These are phyloP conservation scores for Mollisiaceae sp. DNA, from an alignment of 2,329 filamentous ascomycete genomes.

Conservation along the genomic window DNA sequence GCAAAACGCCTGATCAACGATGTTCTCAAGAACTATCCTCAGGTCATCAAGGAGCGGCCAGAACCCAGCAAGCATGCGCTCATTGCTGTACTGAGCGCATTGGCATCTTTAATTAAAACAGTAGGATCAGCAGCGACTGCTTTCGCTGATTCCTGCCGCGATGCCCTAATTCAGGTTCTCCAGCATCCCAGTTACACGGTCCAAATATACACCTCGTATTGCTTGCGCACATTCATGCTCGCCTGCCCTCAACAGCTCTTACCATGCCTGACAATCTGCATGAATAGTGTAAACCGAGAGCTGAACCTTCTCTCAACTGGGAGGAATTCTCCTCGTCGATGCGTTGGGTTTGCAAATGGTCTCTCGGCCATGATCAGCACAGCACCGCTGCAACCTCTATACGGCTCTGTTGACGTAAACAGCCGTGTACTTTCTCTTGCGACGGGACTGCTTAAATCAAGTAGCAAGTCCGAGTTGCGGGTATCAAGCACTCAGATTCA, in stretches of 20 bases:
- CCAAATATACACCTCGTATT: conserved; percentile 86
- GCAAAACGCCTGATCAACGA: conserved; percentile 84
- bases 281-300: conserved; percentile 92
- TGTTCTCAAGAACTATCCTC: conserved; percentile 92
- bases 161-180: conserved; percentile 85
- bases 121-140: conserved; percentile 81
- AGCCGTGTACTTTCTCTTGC: conserved; percentile 90
- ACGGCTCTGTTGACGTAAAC: conserved; percentile 95
- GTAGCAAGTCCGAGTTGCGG: conserved; percentile 86
- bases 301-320: conserved; percentile 76
- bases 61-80: conserved; percentile 90
- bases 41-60: conserved; percentile 81
- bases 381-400: conserved; percentile 84
- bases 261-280: conserved; percentile 89
- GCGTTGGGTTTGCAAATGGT: conserved; percentile 89
- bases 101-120: conserved; percentile 77
- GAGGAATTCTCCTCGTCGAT: conserved; percentile 80
- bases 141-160: conserved; percentile 83
- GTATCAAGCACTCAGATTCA: conserved; percentile 95
- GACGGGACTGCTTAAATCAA: conserved; percentile 89
- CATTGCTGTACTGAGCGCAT: conserved; percentile 76
- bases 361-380: conserved; percentile 90
- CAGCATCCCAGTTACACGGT: conserved; percentile 97
- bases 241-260: conserved; percentile 92
- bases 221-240: conserved; percentile 83